These are phyloP conservation scores for Stephania cephalantha DNA, from an alignment of 164 flowering plant genomes.

Conservation along the genomic window DNA sequence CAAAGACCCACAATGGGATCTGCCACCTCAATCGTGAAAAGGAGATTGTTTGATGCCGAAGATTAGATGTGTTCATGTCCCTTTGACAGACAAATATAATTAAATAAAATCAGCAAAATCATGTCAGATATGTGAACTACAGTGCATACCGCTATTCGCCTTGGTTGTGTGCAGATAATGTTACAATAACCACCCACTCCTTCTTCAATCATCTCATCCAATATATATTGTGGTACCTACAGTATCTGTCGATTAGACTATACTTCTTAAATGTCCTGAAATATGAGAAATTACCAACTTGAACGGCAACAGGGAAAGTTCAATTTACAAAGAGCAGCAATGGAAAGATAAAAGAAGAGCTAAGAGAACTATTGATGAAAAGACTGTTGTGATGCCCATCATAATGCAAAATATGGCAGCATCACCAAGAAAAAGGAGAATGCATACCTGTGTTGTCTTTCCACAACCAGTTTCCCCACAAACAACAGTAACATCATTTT, in stretches of 20 bases:
- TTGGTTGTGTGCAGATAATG: slow-evolving; percentile 92
- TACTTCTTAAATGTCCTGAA: slow-evolving; percentile 3
- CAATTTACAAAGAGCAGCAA: neutral
- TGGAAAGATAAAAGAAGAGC: neutral
- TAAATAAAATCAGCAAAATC: neutral
- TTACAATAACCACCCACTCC: slow-evolving; percentile 73
- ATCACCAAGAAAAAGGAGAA: neutral
- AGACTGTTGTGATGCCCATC: neutral
- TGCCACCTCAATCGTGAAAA: no score
- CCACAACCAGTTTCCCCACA: slow-evolving; percentile 98
- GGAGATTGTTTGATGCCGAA: no score
- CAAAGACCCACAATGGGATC: no score
- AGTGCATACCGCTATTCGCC: slow-evolving; percentile 80
- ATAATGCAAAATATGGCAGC: neutral
- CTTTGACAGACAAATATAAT: neutral
- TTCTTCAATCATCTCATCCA: slow-evolving; percentile 87
- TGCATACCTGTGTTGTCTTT: slow-evolving; percentile 84
- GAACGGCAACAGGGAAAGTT: neutral
- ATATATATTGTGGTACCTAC: slow-evolving; percentile 89
- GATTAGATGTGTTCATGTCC: neutral
- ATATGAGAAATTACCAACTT: neutral
- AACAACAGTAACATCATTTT: slow-evolving; percentile 71
- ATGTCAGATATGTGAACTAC: slow-evolving; percentile 4
- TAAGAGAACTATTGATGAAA: neutral
- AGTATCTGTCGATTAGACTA: slow-evolving; percentile 11